Conservation (phyloP, 257 asterid genomes). For the Fraxinus quadrangulata region DNA sequence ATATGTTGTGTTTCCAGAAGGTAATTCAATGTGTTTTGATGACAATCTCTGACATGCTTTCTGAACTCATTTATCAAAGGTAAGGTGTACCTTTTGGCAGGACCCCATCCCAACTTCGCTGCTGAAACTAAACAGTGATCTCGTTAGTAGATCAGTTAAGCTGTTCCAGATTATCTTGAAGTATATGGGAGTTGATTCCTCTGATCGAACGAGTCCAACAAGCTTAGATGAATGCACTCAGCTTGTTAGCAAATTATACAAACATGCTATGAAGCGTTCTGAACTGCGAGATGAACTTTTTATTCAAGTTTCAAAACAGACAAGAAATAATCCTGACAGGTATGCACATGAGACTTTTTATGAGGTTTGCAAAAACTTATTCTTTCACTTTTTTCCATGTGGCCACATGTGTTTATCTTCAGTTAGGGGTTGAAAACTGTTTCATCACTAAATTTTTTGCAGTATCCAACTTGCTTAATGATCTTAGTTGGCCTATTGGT, state of each 20-base stretch:
- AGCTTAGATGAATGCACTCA: conserved; percentile 82
- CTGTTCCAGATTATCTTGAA: conserved; percentile 82
- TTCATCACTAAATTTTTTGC: conserved; percentile 8
- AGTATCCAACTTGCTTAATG: conserved; percentile 22
- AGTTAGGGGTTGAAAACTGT: conserved; percentile 7
- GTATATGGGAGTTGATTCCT: conserved; percentile 87
- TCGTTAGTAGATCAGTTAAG: conserved; percentile 80
- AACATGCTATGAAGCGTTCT: conserved; percentile 86
- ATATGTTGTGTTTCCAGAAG: conserved; percentile 95
- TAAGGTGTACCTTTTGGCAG: conserved; percentile 49
- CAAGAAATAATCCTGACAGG: conserved; percentile 94
- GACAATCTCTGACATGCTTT: conserved; percentile 10
- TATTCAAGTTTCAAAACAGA: conserved; percentile 89
- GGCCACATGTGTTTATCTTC: not conserved
- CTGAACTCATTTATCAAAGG: conserved; percentile 24
- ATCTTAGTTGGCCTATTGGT: conserved; percentile 22
- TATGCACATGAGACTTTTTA: conserved; percentile 27
- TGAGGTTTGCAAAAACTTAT: conserved; percentile 16
- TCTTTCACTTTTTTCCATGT: not conserved
- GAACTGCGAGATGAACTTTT: conserved; percentile 98
- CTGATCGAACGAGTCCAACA: conserved; percentile 55
- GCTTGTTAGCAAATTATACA: conserved; percentile 82
- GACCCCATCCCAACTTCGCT: conserved; percentile 90
- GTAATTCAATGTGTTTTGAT: conserved; percentile 40
- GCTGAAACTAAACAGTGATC: conserved; percentile 76